Base-by-base conservation (phyloP, 208 protist species). In the Acanthamoeba castellanii region DNA sequence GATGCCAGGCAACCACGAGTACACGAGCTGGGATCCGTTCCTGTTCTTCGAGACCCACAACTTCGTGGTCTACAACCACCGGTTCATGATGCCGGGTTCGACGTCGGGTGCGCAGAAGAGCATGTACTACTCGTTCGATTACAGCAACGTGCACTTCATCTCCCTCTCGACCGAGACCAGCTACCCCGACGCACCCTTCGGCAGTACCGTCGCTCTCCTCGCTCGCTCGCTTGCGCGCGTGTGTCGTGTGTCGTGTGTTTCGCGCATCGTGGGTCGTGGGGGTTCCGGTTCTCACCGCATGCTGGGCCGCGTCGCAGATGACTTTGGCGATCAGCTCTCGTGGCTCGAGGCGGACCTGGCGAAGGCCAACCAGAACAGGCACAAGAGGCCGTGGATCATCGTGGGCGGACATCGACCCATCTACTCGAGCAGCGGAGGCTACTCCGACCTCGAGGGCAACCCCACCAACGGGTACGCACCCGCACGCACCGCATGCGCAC, bases 281-380 rank as follows among this genome's bases (percentile, higher is more conserved):
- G 32, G n/a, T 25, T 42, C 37, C 3, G 37, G 37, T 42, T 42
- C 37, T 42, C 37, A 42, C 37, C 37, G 37, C 37, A 42, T 1
- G 37, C 37, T 42, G 37, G 37, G 37, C 37, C 37, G 9, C 50
- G 7, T 20, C 0, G 47, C 50, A 68, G 82, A 89, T 64, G 55
- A 57, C 25, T 95, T 95, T 64, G 93, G 93, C 18, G 50, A 88
- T 61, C 32, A 90, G 45, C 93, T 95, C 27, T 42, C 74, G 30
- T 95, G 93, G 93, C 93, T 95, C 14, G 93, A 95, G 64, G 72
- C 76, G 27, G 93, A 95, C 34, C 81, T 95, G 32, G 45, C 37
- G 8, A 27, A 90, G 13, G 52, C 42, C 20, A 72, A 90, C 78
- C 57, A 66, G 11, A 85, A 47, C 82, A 74, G 66, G 66, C 72